Base-by-base conservation (phyloP, 805 yeast genomes). In the Cyberlindnera euphorbiae region DNA sequence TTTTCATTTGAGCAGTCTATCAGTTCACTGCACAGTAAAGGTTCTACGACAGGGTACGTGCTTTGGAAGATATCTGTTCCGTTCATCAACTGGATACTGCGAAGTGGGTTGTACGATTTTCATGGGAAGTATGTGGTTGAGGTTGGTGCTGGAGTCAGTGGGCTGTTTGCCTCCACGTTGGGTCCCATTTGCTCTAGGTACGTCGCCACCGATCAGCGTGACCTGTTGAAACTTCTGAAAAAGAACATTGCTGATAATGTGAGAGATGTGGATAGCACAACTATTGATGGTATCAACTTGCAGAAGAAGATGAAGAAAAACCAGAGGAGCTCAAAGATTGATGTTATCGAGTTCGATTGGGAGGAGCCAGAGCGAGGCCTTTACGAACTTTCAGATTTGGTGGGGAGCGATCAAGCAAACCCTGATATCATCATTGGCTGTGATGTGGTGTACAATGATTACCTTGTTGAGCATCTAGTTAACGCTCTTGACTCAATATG, bases 401-500 rank as follows among this genome's bases (percentile, higher is more conserved):
- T 25, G 11, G 34, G 36, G 0, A 10, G 19, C 12, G 42, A 33
- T 1, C n/a, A 38, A 28, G 1, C 33, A 28, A n/a, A n/a, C 1
- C 73, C 75, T 0, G 80, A 73, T 41, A 56, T 66, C 28, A 60
- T 80, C 5, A 49, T 80, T 8, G 82, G 83, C 0, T 75, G 80
- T 47, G 88, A 80, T 50, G 73, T 84, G 6, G 66, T 80, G 4
- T 80, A 80, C 58, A 80, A 80, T 48, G 81, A 75, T 36, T 79
- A 61, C 45, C 56, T 81, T 28, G 66, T 79, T 4, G 70, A 69
- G 0, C 67, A 58, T 38, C 68, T 80, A 39, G 56, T 78, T 12
- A 51, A 55, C 6, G 64, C 83, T 0, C 26, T 76, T 16, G 49
- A 52, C 17, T 34, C 39, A 17, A 41, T 74, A 16, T 54, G 70